These are phyloP conservation scores for Tetramitus jugosus DNA, from an alignment of 208 protist genomes.

Conservation along the genomic window DNA sequence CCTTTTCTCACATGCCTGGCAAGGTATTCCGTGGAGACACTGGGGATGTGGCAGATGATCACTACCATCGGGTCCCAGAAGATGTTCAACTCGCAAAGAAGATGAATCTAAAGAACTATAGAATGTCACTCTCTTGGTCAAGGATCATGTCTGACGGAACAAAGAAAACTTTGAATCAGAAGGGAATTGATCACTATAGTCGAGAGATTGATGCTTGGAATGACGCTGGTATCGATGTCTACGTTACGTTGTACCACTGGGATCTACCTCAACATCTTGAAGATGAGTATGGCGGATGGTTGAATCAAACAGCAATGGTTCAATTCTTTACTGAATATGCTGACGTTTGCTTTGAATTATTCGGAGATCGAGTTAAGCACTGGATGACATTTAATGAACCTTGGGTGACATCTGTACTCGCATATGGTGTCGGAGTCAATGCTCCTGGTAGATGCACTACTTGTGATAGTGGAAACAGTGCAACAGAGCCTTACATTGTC, in stretches of 20 bases:
- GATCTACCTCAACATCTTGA: constrained; percentile 26
- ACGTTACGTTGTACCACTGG: constrained; percentile 24
- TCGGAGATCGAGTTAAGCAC: constrained; percentile 27
- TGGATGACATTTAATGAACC: constrained; percentile 34
- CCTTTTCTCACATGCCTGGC: constrained; percentile 13
- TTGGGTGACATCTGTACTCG: constrained; percentile 1
- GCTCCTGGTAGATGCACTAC: constrained; percentile 2
- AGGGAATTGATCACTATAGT: constrained; percentile 18
- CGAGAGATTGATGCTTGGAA: background rate
- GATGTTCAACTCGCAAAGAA: constrained; percentile 13
- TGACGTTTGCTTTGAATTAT: constrained; percentile 17
- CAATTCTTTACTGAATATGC: constrained; percentile 21
- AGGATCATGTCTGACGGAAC: constrained; percentile 6
- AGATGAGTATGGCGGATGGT: background rate
- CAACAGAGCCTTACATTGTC: background rate
- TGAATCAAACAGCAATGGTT: too few relatives aligned
- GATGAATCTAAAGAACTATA: constrained; percentile 1
- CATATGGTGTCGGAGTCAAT: background rate
- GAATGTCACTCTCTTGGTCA: constrained; percentile 23
- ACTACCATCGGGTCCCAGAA: background rate
- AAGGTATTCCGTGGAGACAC: constrained; percentile 20
- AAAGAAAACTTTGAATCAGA: background rate
- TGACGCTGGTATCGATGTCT: background rate
- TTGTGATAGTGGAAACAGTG: background rate
- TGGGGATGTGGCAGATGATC: constrained; percentile 29